Evolutionary conservation across 1,139 yeast genomes (phyloP), one percentile per base, ranked within the genome.

Genomic region (Yamadazyma triangularis): DNA sequence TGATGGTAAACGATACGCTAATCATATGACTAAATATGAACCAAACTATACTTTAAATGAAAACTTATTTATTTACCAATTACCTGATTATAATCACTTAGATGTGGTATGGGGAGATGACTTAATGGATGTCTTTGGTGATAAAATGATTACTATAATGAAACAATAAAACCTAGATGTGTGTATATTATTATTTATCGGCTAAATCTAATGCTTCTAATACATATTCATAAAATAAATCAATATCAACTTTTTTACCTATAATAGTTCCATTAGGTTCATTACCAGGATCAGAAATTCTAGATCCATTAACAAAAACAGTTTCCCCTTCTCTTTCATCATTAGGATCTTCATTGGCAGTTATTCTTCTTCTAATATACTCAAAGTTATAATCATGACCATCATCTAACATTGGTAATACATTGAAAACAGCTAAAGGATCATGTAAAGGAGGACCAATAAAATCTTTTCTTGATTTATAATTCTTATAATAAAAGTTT

Each of bases 401-500:
- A 21, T 45, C 41, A 24, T 60, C 58, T 19, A 70, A 45, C 23
- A 58, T 31, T 3, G 80, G 76, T 26, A 83, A 51, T 15, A 83
- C 49, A 1, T 75, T 74, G 31, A 72, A 77, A 3, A 84, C 62
- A 0, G 95, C 86, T 27, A 84, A 57, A 0, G 95, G 93, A 49
- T 86, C 95, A 53, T 87, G 95, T 2, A 85, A 68, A 1, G 93
- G 89, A 1, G 94, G 91, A 0, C 94, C 93, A 4, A 24, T 23
- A 28, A 38, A 36, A 8, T 36, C 37, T 3, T 38, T 46, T n/a
- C 51, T 56, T 13, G 51, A 49, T 23, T 35, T 37, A 28, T 34
- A 32, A 18, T 9, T 18, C 31, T 54, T 58, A 50, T 76, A 79
- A 49, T 78, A 81, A 47, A 68, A 81, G 31, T 61, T 61, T 45